A percentile compares a stretch with the other conserved stretches of the same genome.
These are phyloP conservation scores for Globisporangium acanthophoron DNA, from an alignment of 352 stramenopile genomes.

Conservation along the genomic window DNA sequence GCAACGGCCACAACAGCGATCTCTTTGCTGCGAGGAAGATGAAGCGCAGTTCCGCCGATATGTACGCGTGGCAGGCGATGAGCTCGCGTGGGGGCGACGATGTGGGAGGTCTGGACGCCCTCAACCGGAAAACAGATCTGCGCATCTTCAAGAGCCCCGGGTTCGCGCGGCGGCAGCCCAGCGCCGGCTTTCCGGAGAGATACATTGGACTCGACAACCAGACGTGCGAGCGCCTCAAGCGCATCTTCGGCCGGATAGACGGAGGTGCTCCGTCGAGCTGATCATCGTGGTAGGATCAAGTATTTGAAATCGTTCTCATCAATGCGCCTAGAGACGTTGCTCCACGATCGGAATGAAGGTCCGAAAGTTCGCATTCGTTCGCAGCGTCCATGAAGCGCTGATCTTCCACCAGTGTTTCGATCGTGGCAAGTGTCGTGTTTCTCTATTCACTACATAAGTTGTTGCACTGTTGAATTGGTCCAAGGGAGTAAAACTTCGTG, in stretches of 20 bases:
- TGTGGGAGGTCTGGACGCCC: neutral
- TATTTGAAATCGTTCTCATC: too few relatives aligned
- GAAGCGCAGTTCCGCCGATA: neutral
- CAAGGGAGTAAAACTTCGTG: too few relatives aligned
- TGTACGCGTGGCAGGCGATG: conserved; percentile 2
- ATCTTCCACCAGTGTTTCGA: too few relatives aligned
- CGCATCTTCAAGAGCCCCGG: conserved; percentile 79
- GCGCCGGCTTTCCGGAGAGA: conserved; percentile 51
- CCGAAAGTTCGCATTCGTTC: too few relatives aligned
- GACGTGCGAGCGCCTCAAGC: conserved; percentile 66
- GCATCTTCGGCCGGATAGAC: conserved; percentile 70
- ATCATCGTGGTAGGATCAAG: too few relatives aligned
- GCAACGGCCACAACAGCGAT: conserved; percentile 23
- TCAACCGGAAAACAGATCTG: conserved; percentile 42
- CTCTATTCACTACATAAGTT: too few relatives aligned
- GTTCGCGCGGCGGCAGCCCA: conserved; percentile 40
- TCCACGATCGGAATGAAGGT: too few relatives aligned
- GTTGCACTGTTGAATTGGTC: too few relatives aligned
- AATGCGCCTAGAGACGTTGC: too few relatives aligned
- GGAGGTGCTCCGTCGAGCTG: neutral
- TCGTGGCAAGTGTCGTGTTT: too few relatives aligned
- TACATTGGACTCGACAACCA: conserved; percentile 80
- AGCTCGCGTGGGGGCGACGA: neutral
- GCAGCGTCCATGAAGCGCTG: too few relatives aligned
- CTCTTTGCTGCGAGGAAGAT: conserved; percentile 1